Base-by-base conservation (phyloP, 2,329 filamentous ascomycete genomes). In the Sclerotinia minor region DNA sequence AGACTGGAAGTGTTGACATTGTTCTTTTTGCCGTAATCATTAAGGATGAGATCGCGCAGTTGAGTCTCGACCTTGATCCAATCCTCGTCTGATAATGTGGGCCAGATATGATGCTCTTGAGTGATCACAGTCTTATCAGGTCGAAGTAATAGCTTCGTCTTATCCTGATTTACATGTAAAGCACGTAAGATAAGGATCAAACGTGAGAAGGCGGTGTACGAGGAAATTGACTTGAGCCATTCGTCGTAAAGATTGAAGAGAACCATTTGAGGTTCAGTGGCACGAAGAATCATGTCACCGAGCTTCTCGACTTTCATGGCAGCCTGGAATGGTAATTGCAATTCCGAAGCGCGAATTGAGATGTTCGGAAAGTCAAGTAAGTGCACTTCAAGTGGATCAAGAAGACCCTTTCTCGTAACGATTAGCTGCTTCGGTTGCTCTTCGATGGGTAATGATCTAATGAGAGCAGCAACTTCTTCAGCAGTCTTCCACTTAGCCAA, bases 11-110 rank as follows among this genome's bases (percentile, higher is more conserved):
- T 94, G 75, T 99, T 99, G 82, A 99, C 95, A 74, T 98, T 99
- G 83, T 99, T 99, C 86, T 99, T 99, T 87, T 98, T 99, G 77
- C 95, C 95, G 78, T 99, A 99, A 78, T 99, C 95, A 73, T 98
- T 97, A 73, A 99, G 78, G 75, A 99, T 99, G 72, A 99, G 83
- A 83, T 99, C 95, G 78, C 95, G 90, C 53, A 99, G 83, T 77
- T 96, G 92, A 57, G 93, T 93, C 83, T 99, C 95, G n/a, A 99
- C 92, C 86, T 97, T 97, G 80, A 99, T 95, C 95, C 95, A 99
- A 71, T 97, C 94, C 75, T 99, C 95, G 72, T 99, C 95, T 0
- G 92, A 89, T 67, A 99, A 82, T 0, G 92, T 90, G 0, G 95
- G 95, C 95, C 95, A 99, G 77, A 99, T 99, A 79, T 99, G 95